Percentiles rank a stretch among this genome's conserved stretches.
Evolutionary conservation across 768 basidiomycete species (phyloP).

Genomic region (Leccinum subgranulosum): DNA sequence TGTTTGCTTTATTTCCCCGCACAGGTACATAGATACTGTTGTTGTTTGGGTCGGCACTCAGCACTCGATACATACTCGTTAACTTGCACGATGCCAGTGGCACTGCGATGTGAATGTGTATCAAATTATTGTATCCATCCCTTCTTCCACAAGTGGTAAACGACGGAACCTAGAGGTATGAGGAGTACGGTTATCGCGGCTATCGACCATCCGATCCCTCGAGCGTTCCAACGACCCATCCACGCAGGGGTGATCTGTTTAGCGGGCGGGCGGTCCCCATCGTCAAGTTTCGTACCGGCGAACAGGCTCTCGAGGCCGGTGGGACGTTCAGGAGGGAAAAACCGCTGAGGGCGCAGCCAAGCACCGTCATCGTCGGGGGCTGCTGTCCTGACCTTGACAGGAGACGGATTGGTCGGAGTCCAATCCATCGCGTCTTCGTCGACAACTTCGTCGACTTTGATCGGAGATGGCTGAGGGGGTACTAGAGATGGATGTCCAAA

Average conservation of each 20-base stretch:
- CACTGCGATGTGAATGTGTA: constrained; percentile 10
- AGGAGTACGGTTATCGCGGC: constrained; percentile 11
- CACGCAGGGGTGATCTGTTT: neutral
- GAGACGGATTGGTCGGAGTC: constrained; percentile 51
- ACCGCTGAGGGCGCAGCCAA: constrained; percentile 68
- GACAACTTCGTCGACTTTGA: constrained; percentile 26
- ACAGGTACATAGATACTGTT: constrained; percentile 2
- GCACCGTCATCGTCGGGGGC: constrained; percentile 35
- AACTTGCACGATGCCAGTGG: neutral
- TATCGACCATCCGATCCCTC: constrained; percentile 11
- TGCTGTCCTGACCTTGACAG: constrained; percentile 21
- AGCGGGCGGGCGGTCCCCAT: constrained; percentile 18
- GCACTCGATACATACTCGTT: neutral
- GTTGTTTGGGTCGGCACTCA: constrained; percentile 7
- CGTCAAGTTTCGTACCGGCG: constrained; percentile 58
- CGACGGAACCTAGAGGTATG: constrained; percentile 19
- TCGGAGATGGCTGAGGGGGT: constrained; percentile 21
- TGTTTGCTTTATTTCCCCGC: constrained; percentile 1
- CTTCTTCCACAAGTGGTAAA: constrained; percentile 22
- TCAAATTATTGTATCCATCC: constrained; percentile 19
- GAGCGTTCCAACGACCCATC: constrained; percentile 1
- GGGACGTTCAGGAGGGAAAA: constrained; percentile 75
- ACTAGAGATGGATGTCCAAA: constrained; percentile 70
- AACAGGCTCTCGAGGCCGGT: constrained; percentile 75
- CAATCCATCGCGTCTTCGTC: constrained; percentile 60